These are phyloP conservation scores for Biscutella laevigata DNA, from an alignment of 441 rosid species.

Conservation along the genomic window DNA sequence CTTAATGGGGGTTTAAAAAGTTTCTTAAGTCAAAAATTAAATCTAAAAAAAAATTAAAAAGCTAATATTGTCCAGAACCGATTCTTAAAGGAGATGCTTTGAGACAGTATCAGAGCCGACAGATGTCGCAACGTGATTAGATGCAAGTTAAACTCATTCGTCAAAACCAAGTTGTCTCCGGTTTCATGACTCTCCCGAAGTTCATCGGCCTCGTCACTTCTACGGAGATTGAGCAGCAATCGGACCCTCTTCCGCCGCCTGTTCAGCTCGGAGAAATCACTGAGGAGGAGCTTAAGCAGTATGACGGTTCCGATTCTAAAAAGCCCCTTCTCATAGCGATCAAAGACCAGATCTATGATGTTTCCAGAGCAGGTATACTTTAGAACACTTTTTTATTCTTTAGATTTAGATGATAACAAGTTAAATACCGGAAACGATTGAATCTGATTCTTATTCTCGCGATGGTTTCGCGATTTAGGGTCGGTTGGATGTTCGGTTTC, in stretches of 20 bases:
- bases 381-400: not conserved
- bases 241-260: slow-evolving; percentile 76
- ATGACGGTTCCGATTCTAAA: slow-evolving; percentile 62
- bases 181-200: slow-evolving; percentile 48
- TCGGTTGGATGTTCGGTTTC: not conserved
- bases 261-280: slow-evolving; percentile 83
- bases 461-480: not conserved
- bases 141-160: no score
- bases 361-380: slow-evolving; percentile 75
- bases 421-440: not conserved
- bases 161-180: slow-evolving; percentile 59
- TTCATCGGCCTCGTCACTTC: slow-evolving; percentile 31
- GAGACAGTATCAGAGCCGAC: no score
- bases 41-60: no score
- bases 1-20: no score
- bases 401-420: not conserved
- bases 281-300: slow-evolving; percentile 68
- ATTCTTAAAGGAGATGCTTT: no score
- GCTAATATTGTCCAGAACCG: no score
- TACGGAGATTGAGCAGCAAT: slow-evolving; percentile 36
- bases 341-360: slow-evolving; percentile 94
- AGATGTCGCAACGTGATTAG: no score
- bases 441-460: not conserved
- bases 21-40: no score
- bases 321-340: slow-evolving; percentile 94